Conservation (phyloP, 2,329 filamentous ascomycete species). For the Venturia nashicola region DNA sequence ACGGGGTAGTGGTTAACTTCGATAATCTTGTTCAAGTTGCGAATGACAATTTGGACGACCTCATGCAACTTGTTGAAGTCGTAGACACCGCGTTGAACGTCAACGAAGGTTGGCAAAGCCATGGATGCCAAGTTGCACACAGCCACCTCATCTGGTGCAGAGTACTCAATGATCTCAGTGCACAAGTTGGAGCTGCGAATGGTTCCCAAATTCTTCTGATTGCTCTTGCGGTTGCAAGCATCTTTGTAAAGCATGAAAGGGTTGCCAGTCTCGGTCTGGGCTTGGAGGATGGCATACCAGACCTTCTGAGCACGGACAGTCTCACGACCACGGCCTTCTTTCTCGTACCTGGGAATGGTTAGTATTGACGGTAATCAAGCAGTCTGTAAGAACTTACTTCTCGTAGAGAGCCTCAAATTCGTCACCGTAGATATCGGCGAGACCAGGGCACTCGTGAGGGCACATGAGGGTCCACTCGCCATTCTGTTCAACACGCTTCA, state of each 20-base stretch:
- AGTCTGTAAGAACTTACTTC: constrained; percentile 22
- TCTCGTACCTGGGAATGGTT: constrained; percentile 55
- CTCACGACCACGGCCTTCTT: constrained; percentile 73
- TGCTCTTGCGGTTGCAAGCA: constrained; percentile 95
- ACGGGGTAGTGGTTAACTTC: constrained; percentile 99
- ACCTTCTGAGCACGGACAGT: constrained; percentile 97
- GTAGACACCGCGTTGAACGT: constrained; percentile 72
- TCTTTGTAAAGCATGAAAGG: constrained; percentile 99
- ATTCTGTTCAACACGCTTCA: constrained; percentile 98
- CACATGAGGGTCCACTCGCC: constrained; percentile 97
- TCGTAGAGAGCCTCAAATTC: constrained; percentile 94
- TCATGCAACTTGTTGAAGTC: constrained; percentile 97
- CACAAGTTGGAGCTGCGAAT: constrained; percentile 98
- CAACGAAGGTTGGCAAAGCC: constrained; percentile 80
- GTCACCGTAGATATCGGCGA: constrained; percentile 93
- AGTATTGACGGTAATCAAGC: background rate
- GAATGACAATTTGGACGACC: constrained; percentile 81
- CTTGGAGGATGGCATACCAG: constrained; percentile 97
- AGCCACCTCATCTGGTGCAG: constrained; percentile 90
- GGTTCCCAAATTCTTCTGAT: constrained; percentile 98
- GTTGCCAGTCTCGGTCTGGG: constrained; percentile 97
- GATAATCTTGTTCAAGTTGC: constrained; percentile 96
- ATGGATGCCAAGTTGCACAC: constrained; percentile 97
- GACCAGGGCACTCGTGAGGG: constrained; percentile 86
- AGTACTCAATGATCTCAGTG: constrained; percentile 98